A percentile compares a stretch with the other conserved stretches of the same genome.
These are phyloP conservation scores for Toxoplasma gondii DNA, from an alignment of 169 alveolate species.

Conservation along the genomic window DNA sequence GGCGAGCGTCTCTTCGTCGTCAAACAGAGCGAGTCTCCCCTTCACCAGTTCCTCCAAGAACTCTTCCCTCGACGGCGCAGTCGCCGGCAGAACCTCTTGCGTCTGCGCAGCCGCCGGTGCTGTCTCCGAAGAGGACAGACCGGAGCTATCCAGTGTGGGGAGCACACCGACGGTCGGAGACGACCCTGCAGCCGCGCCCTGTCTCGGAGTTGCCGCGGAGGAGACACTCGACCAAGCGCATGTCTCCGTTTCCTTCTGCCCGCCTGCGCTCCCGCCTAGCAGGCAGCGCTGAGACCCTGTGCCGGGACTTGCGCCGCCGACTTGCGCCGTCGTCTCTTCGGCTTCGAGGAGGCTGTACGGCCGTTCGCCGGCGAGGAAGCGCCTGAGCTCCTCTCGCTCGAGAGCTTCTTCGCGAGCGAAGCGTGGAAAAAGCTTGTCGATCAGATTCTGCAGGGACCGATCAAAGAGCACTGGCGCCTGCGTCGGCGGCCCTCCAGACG, in stretches of 20 bases:
- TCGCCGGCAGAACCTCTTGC: constrained; percentile 29
- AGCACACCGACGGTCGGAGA: no score
- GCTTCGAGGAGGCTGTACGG: neutral
- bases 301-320: no score
- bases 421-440: constrained; percentile 77
- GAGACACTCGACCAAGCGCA: no score
- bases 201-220: no score
- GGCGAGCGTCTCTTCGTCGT: constrained; percentile 63
- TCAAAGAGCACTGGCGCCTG: constrained; percentile 70
- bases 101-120: constrained; percentile 27
- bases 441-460: constrained; percentile 74
- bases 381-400: constrained; percentile 63
- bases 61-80: constrained; percentile 52
- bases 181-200: no score
- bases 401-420: constrained; percentile 68
- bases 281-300: no score
- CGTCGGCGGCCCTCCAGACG: constrained; percentile 44
- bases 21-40: constrained; percentile 40
- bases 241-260: no score
- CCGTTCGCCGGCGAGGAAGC: constrained; percentile 36
- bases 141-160: no score
- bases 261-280: no score
- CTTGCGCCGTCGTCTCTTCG: neutral
- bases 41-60: constrained; percentile 45
- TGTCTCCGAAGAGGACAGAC: constrained; percentile 5